Evolutionary conservation across 2,329 filamentous ascomycete species (phyloP).

Genomic region (Pestalotiopsis sp.): DNA sequence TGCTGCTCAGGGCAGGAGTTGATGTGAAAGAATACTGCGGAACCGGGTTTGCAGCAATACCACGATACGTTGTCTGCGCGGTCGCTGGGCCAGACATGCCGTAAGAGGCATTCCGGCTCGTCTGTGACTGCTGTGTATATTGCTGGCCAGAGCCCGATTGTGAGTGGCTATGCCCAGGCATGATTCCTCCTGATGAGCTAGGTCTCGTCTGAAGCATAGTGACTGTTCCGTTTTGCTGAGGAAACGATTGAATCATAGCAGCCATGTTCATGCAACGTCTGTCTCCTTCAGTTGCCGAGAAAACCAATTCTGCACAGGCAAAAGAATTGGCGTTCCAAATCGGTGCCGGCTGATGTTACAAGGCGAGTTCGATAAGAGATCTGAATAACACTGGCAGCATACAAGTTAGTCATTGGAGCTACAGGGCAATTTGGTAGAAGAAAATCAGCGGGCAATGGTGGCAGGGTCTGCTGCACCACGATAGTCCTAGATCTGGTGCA

Average conservation of each 20-base stretch:
- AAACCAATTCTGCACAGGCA: neutral
- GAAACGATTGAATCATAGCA: slow-evolving; percentile 80
- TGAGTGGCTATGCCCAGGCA: slow-evolving; percentile 51
- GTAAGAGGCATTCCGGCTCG: slow-evolving; percentile 54
- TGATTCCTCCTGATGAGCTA: slow-evolving; percentile 64
- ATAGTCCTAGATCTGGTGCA: neutral
- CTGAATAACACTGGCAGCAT: neutral
- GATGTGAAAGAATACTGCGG: slow-evolving; percentile 78
- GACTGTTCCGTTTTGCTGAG: slow-evolving; percentile 73
- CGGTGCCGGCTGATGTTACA: neutral
- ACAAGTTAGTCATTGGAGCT: neutral
- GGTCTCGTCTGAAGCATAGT: slow-evolving; percentile 78
- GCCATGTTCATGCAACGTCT: slow-evolving; percentile 63
- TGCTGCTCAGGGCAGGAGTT: slow-evolving; percentile 66
- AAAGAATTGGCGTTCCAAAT: neutral
- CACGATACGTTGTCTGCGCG: slow-evolving; percentile 54
- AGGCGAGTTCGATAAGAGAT: neutral
- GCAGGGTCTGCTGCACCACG: slow-evolving; percentile 2
- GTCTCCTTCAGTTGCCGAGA: neutral
- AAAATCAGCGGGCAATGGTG: neutral
- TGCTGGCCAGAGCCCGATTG: slow-evolving; percentile 40
- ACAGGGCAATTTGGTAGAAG: neutral
- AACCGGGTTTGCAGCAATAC: slow-evolving; percentile 58
- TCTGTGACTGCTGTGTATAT: slow-evolving; percentile 50
- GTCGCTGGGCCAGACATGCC: slow-evolving; percentile 48